These are phyloP conservation scores for Penicillium cosmopolitanum DNA, from an alignment of 495 filamentous ascomycete species.

Conservation along the genomic window DNA sequence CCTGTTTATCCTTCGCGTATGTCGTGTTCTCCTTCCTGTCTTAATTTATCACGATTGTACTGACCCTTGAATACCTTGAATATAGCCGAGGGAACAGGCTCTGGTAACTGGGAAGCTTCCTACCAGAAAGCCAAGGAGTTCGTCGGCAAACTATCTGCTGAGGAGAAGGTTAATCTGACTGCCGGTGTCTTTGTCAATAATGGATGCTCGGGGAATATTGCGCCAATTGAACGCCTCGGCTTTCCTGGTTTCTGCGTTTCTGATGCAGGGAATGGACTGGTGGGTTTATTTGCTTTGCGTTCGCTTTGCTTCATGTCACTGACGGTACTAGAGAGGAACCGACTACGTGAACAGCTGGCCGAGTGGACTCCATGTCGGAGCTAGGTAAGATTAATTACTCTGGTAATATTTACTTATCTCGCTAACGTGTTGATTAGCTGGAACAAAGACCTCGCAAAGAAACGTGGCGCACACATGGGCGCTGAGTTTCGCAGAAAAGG, in stretches of 20 bases:
- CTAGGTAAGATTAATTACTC: slow-evolving; percentile 23
- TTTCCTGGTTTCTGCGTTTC: slow-evolving; percentile 66
- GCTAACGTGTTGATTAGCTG: slow-evolving; percentile 8
- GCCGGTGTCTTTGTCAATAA: slow-evolving; percentile 54
- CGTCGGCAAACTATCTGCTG: slow-evolving; percentile 59
- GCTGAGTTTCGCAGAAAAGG: slow-evolving; percentile 61
- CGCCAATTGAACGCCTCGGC: slow-evolving; percentile 51
- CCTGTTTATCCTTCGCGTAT: slow-evolving; percentile 58
- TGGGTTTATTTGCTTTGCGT: slow-evolving; percentile 7
- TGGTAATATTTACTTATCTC: neutral
- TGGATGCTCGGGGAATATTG: slow-evolving; percentile 64
- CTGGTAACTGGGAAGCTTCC: slow-evolving; percentile 58
- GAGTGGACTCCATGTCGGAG: slow-evolving; percentile 59
- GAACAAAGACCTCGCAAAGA: slow-evolving; percentile 43
- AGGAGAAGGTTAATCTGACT: slow-evolving; percentile 62
- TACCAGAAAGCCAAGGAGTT: slow-evolving; percentile 53
- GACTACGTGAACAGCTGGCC: slow-evolving; percentile 64
- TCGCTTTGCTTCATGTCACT: neutral
- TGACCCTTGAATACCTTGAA: neutral
- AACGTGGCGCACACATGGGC: slow-evolving; percentile 56
- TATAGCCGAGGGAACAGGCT: slow-evolving; percentile 45
- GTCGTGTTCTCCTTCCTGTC: neutral
- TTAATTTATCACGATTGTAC: neutral
- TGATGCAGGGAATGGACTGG: slow-evolving; percentile 66
- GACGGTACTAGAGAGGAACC: slow-evolving; percentile 42